Evolutionary conservation across 1,139 yeast species (phyloP).

Genomic region (Zygoascus meyerae): DNA sequence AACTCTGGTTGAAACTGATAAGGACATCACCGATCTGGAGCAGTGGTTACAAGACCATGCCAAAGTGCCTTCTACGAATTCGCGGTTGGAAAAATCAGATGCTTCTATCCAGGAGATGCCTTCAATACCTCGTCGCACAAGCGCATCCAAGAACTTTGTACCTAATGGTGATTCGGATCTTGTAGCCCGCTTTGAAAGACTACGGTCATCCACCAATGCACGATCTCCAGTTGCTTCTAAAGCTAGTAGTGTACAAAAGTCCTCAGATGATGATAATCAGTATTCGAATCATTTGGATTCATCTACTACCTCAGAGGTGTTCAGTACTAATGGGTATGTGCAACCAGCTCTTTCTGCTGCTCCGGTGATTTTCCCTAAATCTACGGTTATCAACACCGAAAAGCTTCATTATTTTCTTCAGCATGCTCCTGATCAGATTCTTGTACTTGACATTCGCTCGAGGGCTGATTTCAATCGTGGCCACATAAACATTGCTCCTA

Average conservation of each 20-base stretch:
- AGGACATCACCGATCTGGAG: conserved; percentile 16
- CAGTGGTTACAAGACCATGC: conserved; percentile 13
- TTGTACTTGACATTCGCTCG: conserved; percentile 63
- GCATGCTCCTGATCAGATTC: conserved; percentile 29
- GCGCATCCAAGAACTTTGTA: not conserved
- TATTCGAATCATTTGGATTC: not conserved
- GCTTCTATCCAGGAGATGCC: too few relatives aligned
- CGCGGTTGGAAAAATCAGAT: too few relatives aligned
- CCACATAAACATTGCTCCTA: conserved; percentile 48
- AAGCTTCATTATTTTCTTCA: conserved; percentile 26
- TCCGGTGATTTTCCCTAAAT: conserved; percentile 26
- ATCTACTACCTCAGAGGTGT: too few relatives aligned
- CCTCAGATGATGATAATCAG: not conserved
- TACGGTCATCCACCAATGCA: conserved; percentile 13
- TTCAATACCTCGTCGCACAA: conserved; percentile 1
- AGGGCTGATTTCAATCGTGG: conserved; percentile 51
- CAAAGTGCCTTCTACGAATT: too few relatives aligned
- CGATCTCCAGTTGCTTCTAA: conserved; percentile 11
- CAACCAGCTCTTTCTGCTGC: not conserved
- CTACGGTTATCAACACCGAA: conserved; percentile 30
- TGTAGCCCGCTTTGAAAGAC: conserved; percentile 20
- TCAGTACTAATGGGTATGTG: not conserved
- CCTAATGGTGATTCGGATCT: conserved; percentile 15
- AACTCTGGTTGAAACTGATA: conserved; percentile 16
- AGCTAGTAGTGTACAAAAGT: not conserved